Evolutionary conservation across 2,329 filamentous ascomycete species (phyloP).

Genomic region (Hymenoscyphus fraxineus): DNA sequence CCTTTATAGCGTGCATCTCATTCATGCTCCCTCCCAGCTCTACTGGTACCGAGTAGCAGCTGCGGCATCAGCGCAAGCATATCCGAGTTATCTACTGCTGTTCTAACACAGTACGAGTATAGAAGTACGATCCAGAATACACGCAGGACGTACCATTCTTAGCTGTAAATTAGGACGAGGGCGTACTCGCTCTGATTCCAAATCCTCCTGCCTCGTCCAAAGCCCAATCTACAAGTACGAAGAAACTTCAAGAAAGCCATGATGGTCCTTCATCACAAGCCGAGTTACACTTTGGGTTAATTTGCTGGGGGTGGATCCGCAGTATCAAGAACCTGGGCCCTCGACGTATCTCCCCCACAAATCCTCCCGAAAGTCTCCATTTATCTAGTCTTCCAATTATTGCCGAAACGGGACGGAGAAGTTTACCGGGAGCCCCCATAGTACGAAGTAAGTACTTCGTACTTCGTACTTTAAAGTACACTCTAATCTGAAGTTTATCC

Average conservation of each 20-base stretch:
- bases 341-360: neutral
- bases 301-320: neutral
- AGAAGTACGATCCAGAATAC: too few species aligned
- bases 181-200: neutral
- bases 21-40: neutral
- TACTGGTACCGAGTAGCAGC: too few species aligned
- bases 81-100: too few species aligned
- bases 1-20: neutral
- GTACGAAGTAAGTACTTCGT: too few species aligned
- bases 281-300: neutral
- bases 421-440: neutral
- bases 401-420: neutral
- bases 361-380: neutral
- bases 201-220: neutral
- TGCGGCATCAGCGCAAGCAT: too few species aligned
- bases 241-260: neutral
- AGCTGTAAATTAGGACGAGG: too few species aligned
- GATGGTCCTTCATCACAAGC: neutral
- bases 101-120: too few species aligned
- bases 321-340: neutral
- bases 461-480: neutral
- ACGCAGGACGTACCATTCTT: too few species aligned
- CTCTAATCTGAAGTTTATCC: conserved; percentile 1
- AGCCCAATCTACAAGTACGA: neutral
- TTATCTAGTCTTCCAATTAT: neutral